Conservation (phyloP, 371 early-diverging fungal genomes). For the Lichtheimia corymbifera region DNA sequence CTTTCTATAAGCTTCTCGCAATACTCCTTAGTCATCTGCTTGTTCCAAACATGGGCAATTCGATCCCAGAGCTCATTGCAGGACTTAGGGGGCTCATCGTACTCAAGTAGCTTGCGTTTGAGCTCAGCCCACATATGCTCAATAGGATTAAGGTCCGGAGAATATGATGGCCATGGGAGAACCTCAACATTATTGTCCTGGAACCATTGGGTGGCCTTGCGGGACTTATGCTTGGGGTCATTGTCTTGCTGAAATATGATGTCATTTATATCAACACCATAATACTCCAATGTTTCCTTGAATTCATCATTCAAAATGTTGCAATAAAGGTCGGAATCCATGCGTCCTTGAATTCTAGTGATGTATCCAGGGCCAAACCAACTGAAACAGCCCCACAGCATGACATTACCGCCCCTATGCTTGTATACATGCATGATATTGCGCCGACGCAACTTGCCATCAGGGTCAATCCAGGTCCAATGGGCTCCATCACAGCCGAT, state of each 20-base stretch:
- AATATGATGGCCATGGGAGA: constrained; percentile 35
- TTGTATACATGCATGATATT: constrained; percentile 1
- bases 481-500: constrained; percentile 20
- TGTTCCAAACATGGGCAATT: no score
- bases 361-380: constrained; percentile 10
- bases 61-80: no score
- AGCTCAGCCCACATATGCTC: no score
- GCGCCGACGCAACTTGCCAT: background rate
- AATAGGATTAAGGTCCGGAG: constrained; percentile 36
- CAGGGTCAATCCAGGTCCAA: constrained; percentile 6
- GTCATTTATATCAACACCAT: constrained; percentile 13
- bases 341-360: constrained; percentile 14
- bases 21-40: no score
- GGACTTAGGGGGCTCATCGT: no score
- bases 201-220: constrained; percentile 17
- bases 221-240: constrained; percentile 27
- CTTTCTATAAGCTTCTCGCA: no score
- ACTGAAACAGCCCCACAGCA: constrained; percentile 13
- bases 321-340: constrained; percentile 25
- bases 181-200: constrained; percentile 8
- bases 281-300: constrained; percentile 6
- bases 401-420: constrained; percentile 12
- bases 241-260: constrained; percentile 37
- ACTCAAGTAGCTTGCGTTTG: no score
- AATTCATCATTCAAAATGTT: constrained; percentile 21